Evolutionary conservation across 2,329 filamentous ascomycete species (phyloP), one percentile per base, ranked within the genome.

Genomic region (Sarocladium brachiariae): DNA sequence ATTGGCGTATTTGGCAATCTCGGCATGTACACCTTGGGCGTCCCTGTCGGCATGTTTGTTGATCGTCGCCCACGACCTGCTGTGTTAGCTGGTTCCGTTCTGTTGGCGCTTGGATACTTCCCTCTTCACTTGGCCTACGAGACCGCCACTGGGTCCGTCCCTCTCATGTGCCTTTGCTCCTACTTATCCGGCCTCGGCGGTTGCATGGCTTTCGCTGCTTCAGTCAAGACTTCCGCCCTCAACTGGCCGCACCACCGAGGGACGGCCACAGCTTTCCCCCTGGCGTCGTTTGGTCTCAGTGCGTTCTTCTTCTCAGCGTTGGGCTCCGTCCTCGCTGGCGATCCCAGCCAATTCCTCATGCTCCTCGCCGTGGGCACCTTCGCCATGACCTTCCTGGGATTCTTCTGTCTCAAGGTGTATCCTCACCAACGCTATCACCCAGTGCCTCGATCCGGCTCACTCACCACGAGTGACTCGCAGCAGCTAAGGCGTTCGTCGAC

Each of bases 291-390:
- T 63, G 93, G 93, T 2, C 71, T 99, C 52, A 96, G 91, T 64
- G 93, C 93, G 50, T 93, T 99, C 70, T 95, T 97, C 73, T 99
- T 96, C 70, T 92, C 93, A 1, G 76, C 84, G 2, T 69, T 95
- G 30, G 88, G 89, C 19, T 81, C 82, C 16, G 72, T 89, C 35
- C 91, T 96, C 62, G 87, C 89, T 2, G 89, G 89, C 34, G 83
- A 95, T 60, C 93, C 90, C 1, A 85, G 86, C 51, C 79, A 80
- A 34, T 91, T 96, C 59, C 75, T 99, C 52, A 73, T 92, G 56
- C 72, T 97, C 24, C 75, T 99, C 35, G 83, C 90, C 3, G 75
- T 82, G 55, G 91, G 90, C 14, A 96, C 92, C 1, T 87, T 84
- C 54, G 69, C 77, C 46, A 75, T 97, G 59, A 85, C 86, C 3